These are phyloP conservation scores for Tricladium varicosporioides DNA, from an alignment of 2,329 filamentous ascomycete species.

Conservation along the genomic window DNA sequence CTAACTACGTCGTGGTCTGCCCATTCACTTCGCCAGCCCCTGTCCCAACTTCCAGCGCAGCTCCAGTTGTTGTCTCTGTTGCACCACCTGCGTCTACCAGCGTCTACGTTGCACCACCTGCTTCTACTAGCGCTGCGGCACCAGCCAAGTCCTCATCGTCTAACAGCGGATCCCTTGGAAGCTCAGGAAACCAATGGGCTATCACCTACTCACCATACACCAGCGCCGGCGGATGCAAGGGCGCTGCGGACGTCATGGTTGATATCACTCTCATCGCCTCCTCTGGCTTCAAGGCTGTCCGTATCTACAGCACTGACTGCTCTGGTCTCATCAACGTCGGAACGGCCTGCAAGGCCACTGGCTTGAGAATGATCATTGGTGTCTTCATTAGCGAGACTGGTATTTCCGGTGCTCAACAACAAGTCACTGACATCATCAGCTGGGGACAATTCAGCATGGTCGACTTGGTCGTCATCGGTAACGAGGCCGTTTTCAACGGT, in stretches of 20 bases:
- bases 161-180: conserved; percentile 25
- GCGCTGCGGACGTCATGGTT: conserved; percentile 49
- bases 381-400: conserved; percentile 73
- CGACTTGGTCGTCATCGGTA: conserved; percentile 80
- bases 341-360: conserved; percentile 60
- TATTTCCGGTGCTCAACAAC: conserved; percentile 56
- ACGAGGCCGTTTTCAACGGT: conserved; percentile 82
- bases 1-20: conserved; percentile 67
- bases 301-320: conserved; percentile 93
- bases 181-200: conserved; percentile 51
- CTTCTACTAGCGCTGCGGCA: conserved; percentile 15
- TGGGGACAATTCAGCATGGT: conserved; percentile 75
- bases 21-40: conserved; percentile 54
- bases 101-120: neutral
- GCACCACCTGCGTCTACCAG: conserved; percentile 2
- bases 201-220: conserved; percentile 81
- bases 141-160: conserved; percentile 26
- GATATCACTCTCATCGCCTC: conserved; percentile 62
- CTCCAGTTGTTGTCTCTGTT: conserved; percentile 31
- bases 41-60: conserved; percentile 10
- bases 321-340: conserved; percentile 75
- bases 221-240: conserved; percentile 62
- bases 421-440: conserved; percentile 69
- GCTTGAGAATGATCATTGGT: conserved; percentile 80
- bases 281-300: conserved; percentile 68